Evolutionary conservation across 306 rosid genomes (phyloP), one percentile per base, ranked within the genome.

Genomic region (Cicer arietinum): DNA sequence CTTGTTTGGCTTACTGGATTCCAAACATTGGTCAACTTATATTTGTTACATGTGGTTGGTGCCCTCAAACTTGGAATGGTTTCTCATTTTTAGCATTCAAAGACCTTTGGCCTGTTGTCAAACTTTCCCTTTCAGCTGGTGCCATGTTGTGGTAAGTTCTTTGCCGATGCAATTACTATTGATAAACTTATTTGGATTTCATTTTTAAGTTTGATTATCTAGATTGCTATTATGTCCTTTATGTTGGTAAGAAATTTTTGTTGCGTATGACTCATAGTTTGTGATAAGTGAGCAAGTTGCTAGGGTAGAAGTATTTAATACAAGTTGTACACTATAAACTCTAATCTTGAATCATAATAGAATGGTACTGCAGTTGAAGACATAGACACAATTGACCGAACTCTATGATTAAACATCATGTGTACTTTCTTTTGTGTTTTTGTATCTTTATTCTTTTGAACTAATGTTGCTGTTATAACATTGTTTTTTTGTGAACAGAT

Each of bases 91-190:
- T 87, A 7, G 89, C 92, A 6, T 85, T 88, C 71, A 39, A 68
- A 18, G 89, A 88, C 35, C 84, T 88, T 13, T 83, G 88, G 88
- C 92, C 88, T 40, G 86, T 88, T 53, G 69, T 88, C 71, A 85
- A 88, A 84, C 86, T 88, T 18, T 88, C 92, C 7, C 57, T 88
- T 7, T 81, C 92, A 14, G 77, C 92, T 9, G 92, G 89, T 63
- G 76, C 80, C 52, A 88, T 88, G 92, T 17, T 88, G 22, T 88
- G 89, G 92, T 88, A 68, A 81, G 80, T 16, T 41, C 18, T 14
- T 40, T 52, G 18, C 25, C 20, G 53, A 35, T 80, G 12, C 45
- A 6, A 20, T 43, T 56, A n/a, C 30, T 56, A 35, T 30, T 64
- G 18, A 16, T 9, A 6, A 74, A 40, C 40, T 59, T 56, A 70